phyloP scores from a whole-genome alignment of 208 protist species.

The Leptomonas pyrrhocoris region DNA sequence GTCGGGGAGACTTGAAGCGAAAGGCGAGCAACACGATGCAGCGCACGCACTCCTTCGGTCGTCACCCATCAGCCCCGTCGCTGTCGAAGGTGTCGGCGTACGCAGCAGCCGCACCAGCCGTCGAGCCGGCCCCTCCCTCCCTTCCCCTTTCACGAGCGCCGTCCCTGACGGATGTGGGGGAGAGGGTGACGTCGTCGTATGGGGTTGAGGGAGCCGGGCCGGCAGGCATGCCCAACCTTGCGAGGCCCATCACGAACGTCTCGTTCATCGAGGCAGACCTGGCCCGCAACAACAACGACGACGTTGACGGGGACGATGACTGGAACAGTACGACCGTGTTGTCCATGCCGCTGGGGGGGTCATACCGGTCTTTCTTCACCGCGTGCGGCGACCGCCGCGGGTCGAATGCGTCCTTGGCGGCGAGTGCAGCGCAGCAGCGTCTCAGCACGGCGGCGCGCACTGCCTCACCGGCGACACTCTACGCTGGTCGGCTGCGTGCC shows the following conservation, averaged over 20 bases:
- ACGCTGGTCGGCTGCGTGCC: constrained; percentile 21
- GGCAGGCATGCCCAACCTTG: no score
- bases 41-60: no score
- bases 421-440: background rate
- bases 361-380: background rate
- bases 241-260: constrained; percentile 9
- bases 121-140: no score
- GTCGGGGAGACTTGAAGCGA: background rate
- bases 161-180: no score
- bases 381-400: background rate
- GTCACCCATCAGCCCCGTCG: no score
- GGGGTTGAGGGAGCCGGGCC: no score
- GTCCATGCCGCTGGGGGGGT: constrained; percentile 12
- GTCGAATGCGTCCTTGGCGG: background rate
- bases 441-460: background rate
- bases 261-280: background rate
- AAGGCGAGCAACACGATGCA: background rate
- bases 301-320: background rate
- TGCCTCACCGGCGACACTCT: background rate
- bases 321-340: background rate
- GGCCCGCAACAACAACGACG: background rate
- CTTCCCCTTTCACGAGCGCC: no score
- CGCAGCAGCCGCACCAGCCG: no score
- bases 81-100: background rate
- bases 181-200: no score